These are phyloP conservation scores for Orbilia quercus DNA, from an alignment of 2,329 filamentous ascomycete species.

Conservation along the genomic window DNA sequence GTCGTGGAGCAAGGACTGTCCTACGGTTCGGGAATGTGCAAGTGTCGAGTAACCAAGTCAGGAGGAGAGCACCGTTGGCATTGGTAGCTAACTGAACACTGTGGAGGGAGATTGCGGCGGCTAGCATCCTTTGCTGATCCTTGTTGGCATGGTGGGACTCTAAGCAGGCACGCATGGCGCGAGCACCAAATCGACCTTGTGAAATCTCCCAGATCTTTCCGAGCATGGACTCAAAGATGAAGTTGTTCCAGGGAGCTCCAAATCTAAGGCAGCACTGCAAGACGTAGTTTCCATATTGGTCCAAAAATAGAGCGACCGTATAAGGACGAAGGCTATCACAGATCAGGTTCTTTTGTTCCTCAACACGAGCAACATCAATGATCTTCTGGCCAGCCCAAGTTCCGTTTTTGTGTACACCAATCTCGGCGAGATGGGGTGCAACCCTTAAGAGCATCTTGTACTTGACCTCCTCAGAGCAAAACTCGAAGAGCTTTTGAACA, in stretches of 20 bases:
- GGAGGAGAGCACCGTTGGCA: conserved; percentile 88
- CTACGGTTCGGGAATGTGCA: conserved; percentile 94
- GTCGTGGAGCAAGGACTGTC: conserved; percentile 87
- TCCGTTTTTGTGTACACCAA: conserved; percentile 98
- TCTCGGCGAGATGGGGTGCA: conserved; percentile 90
- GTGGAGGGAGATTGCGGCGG: conserved; percentile 93
- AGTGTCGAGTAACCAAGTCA: conserved; percentile 98
- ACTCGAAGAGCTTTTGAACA: conserved; percentile 98
- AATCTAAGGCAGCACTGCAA: conserved; percentile 96
- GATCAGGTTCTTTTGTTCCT: conserved; percentile 83
- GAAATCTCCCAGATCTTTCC: conserved; percentile 91
- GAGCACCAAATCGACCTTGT: conserved; percentile 91
- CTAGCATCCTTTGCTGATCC: conserved; percentile 94
- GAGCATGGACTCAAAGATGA: conserved; percentile 98
- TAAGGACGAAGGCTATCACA: conserved; percentile 86
- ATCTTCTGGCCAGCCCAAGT: conserved; percentile 99
- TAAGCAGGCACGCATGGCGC: conserved; percentile 94
- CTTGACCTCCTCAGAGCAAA: conserved; percentile 88
- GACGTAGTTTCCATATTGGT: conserved; percentile 99
- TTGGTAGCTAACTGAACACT: conserved; percentile 97
- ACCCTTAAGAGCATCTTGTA: conserved; percentile 92
- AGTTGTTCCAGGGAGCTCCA: conserved; percentile 86
- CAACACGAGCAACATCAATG: conserved; percentile 91
- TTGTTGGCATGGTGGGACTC: conserved; percentile 96
- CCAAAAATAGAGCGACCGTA: conserved; percentile 89